phyloP scores from a whole-genome alignment of 345 rosid genomes.

The Citrus mangshanensis region DNA sequence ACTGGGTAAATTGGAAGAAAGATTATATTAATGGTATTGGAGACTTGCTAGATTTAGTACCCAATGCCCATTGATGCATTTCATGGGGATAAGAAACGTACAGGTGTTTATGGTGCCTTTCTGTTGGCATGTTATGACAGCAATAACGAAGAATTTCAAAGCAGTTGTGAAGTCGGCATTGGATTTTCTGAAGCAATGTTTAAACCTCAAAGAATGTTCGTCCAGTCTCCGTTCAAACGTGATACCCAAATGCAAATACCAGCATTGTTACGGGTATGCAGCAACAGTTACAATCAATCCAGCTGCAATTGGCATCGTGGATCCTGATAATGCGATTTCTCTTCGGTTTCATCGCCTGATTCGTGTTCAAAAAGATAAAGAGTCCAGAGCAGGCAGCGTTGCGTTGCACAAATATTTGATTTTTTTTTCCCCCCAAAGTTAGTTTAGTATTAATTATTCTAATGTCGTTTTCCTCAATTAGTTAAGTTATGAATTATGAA shows the following conservation, averaged over 20 bases:
- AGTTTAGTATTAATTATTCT: too few species aligned
- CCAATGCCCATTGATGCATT: conserved; percentile 65
- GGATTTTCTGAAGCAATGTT: conserved; percentile 85
- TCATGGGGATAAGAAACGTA: conserved; percentile 94
- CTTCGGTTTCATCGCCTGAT: conserved; percentile 84
- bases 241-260: conserved; percentile 28
- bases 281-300: not conserved
- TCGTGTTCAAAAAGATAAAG: conserved; percentile 75
- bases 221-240: conserved; percentile 75
- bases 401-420: not conserved
- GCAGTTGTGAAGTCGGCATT: conserved; percentile 88
- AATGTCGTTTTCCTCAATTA: too few species aligned
- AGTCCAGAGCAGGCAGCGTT: conserved; percentile 47
- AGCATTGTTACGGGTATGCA: not conserved
- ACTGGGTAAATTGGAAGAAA: conserved; percentile 90
- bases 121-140: conserved; percentile 85
- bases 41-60: conserved; percentile 90
- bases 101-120: conserved; percentile 91
- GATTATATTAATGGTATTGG: conserved; percentile 95
- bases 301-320: conserved; percentile 82
- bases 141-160: conserved; percentile 76
- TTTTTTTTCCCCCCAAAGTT: too few species aligned
- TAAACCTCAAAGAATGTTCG: conserved; percentile 56
- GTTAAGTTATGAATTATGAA: too few species aligned
- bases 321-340: conserved; percentile 82